Percentiles rank a stretch among this genome's conserved stretches.
phyloP scores from a whole-genome alignment of 2,329 filamentous ascomycete species.

The Knufia petricola region DNA sequence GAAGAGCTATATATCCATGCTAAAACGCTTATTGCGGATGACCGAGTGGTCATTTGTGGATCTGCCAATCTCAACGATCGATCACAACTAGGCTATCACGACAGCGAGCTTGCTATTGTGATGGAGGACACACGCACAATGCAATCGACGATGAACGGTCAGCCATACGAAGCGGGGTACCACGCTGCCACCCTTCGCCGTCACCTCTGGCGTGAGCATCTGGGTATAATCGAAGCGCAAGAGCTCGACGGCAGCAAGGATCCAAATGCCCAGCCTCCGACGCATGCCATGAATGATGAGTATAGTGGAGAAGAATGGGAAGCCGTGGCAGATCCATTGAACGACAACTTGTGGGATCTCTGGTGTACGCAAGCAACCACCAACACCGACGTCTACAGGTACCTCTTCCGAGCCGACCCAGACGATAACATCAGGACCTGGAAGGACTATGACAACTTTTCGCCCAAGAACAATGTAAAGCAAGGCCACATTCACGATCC shows the following conservation, averaged over 20 bases:
- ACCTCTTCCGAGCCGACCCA: slow-evolving; percentile 80
- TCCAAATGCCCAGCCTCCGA: slow-evolving; percentile 67
- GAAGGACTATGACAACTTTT: slow-evolving; percentile 75
- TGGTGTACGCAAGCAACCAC: slow-evolving; percentile 64
- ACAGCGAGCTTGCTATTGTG: slow-evolving; percentile 82
- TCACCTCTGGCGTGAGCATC: slow-evolving; percentile 82
- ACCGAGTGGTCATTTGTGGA: slow-evolving; percentile 71
- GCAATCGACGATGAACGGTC: slow-evolving; percentile 63
- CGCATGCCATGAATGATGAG: slow-evolving; percentile 60
- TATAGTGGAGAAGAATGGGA: slow-evolving; percentile 59
- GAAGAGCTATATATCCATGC: slow-evolving; percentile 94
- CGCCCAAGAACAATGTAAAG: slow-evolving; percentile 58
- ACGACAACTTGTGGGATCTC: slow-evolving; percentile 55
- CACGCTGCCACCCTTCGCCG: slow-evolving; percentile 75
- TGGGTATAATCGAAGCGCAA: slow-evolving; percentile 72
- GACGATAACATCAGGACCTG: slow-evolving; percentile 84
- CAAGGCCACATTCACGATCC: slow-evolving; percentile 79
- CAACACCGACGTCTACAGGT: slow-evolving; percentile 73
- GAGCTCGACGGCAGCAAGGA: slow-evolving; percentile 54
- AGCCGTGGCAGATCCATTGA: slow-evolving; percentile 65
- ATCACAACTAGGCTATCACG: slow-evolving; percentile 73
- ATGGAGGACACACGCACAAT: slow-evolving; percentile 68
- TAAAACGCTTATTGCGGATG: slow-evolving; percentile 76
- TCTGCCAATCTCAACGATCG: slow-evolving; percentile 61
- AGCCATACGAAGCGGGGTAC: slow-evolving; percentile 59